These are phyloP conservation scores for Kuraishia cidri DNA, from an alignment of 805 yeast genomes.

Conservation along the genomic window DNA sequence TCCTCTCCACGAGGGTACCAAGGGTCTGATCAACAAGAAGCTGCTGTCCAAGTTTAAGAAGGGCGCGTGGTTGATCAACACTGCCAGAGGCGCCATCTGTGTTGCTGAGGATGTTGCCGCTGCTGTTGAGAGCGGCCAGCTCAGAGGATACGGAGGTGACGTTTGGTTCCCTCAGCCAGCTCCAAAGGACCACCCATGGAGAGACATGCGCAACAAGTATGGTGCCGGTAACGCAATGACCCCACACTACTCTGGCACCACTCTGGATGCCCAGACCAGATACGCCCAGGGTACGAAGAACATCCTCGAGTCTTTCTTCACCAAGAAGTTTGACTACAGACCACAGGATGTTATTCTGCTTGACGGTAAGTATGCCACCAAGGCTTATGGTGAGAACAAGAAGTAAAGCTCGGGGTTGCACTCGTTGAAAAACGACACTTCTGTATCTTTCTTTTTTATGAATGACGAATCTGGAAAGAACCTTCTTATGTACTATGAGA, in stretches of 20 bases:
- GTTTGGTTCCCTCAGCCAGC: slow-evolving; percentile 87
- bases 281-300: slow-evolving; percentile 63
- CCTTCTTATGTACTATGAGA: background rate
- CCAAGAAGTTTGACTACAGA: slow-evolving; percentile 56
- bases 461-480: too few species aligned
- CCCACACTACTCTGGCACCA: slow-evolving; percentile 74
- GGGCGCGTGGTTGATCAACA: slow-evolving; percentile 68
- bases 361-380: slow-evolving; percentile 66
- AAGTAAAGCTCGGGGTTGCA: too few species aligned
- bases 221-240: slow-evolving; percentile 83
- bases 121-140: slow-evolving; percentile 58
- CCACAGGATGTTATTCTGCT: slow-evolving; percentile 70
- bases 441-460: too few species aligned
- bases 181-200: slow-evolving; percentile 72
- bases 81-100: slow-evolving; percentile 79
- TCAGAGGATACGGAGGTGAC: slow-evolving; percentile 80
- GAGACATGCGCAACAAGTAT: slow-evolving; percentile 52
- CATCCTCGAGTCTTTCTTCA: slow-evolving; percentile 55
- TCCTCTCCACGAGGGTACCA: slow-evolving; percentile 66
- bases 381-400: slow-evolving; percentile 54
- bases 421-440: background rate
- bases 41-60: slow-evolving; percentile 60
- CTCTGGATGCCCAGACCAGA: slow-evolving; percentile 71
- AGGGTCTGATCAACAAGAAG: slow-evolving; percentile 59
- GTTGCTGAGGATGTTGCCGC: slow-evolving; percentile 68